These are phyloP conservation scores for Hortaea sp. DNA, from an alignment of 2,329 filamentous ascomycete genomes.

Conservation along the genomic window DNA sequence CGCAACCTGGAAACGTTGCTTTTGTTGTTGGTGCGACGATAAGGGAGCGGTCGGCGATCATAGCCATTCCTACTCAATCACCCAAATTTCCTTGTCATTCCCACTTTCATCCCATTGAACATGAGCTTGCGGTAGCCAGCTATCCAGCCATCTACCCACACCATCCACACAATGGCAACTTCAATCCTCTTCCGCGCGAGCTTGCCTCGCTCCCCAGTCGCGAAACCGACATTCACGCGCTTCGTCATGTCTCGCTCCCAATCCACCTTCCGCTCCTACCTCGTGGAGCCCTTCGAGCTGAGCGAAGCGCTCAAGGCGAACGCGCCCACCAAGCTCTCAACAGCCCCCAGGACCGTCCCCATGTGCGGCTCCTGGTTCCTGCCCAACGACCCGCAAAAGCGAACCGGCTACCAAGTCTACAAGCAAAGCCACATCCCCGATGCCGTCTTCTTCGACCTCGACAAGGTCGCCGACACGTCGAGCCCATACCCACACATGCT, in stretches of 20 bases:
- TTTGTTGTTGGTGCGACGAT: too few relatives aligned
- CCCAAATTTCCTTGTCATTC: too few relatives aligned
- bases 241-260: slow-evolving; percentile 27
- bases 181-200: slow-evolving; percentile 6
- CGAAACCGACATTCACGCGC: slow-evolving; percentile 8
- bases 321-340: slow-evolving; percentile 66
- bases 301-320: slow-evolving; percentile 73
- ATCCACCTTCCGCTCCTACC: slow-evolving; percentile 60
- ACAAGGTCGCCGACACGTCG: slow-evolving; percentile 76
- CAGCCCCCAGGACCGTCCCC: slow-evolving; percentile 73
- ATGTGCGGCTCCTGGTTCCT: slow-evolving; percentile 94
- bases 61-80: too few relatives aligned
- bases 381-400: slow-evolving; percentile 68
- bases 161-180: slow-evolving; percentile 7
- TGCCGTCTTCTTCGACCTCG: slow-evolving; percentile 92
- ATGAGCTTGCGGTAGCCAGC: too few relatives aligned
- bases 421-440: slow-evolving; percentile 74
- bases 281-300: slow-evolving; percentile 78
- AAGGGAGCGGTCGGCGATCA: too few relatives aligned
- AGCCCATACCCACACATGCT: slow-evolving; percentile 97
- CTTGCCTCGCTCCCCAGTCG: slow-evolving; percentile 5
- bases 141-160: background rate
- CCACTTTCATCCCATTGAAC: too few relatives aligned
- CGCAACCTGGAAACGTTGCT: too few relatives aligned
- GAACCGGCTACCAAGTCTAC: slow-evolving; percentile 73